Conservation (phyloP, 768 basidiomycete species). For the Fibroporia radiculosa region DNA sequence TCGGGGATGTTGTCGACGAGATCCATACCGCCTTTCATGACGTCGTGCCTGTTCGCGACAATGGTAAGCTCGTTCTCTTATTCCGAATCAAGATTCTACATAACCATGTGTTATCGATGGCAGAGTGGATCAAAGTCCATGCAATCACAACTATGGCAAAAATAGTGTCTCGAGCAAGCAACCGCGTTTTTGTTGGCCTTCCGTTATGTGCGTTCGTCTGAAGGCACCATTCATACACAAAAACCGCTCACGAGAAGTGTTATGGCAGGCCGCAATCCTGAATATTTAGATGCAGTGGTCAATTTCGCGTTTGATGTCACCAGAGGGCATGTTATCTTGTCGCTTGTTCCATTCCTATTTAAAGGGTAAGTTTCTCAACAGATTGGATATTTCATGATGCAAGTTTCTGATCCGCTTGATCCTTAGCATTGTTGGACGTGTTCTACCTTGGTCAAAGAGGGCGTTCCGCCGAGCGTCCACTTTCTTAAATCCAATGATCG, state of each 20-base stretch:
- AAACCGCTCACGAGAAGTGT: too few relatives aligned
- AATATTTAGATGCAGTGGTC: slow-evolving; percentile 24
- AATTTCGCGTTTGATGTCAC: slow-evolving; percentile 26
- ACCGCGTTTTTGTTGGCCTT: slow-evolving; percentile 14
- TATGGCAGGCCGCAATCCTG: slow-evolving; percentile 21
- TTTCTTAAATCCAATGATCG: slow-evolving; percentile 14
- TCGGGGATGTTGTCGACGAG: slow-evolving; percentile 13
- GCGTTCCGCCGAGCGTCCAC: slow-evolving; percentile 7
- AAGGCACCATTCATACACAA: too few relatives aligned
- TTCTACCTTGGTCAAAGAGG: slow-evolving; percentile 10
- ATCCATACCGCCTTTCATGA: slow-evolving; percentile 3
- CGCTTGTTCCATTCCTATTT: slow-evolving; percentile 25
- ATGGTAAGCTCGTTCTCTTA: slow-evolving; percentile 4
- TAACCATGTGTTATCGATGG: not conserved
- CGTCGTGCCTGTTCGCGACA: not conserved
- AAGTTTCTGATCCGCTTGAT: not conserved
- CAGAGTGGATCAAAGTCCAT: not conserved
- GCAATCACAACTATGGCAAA: slow-evolving; percentile 6
- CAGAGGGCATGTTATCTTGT: slow-evolving; percentile 20
- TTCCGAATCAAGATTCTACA: not conserved
- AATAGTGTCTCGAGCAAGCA: slow-evolving; percentile 13
- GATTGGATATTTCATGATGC: not conserved
- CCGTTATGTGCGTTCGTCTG: slow-evolving; percentile 9
- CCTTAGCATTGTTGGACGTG: slow-evolving; percentile 9
- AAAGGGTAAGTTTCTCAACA: slow-evolving; percentile 25